Evolutionary conservation across 169 alveolate genomes (phyloP), one percentile per base, ranked within the genome.

Genomic region (Plasmodium knowlesi): DNA sequence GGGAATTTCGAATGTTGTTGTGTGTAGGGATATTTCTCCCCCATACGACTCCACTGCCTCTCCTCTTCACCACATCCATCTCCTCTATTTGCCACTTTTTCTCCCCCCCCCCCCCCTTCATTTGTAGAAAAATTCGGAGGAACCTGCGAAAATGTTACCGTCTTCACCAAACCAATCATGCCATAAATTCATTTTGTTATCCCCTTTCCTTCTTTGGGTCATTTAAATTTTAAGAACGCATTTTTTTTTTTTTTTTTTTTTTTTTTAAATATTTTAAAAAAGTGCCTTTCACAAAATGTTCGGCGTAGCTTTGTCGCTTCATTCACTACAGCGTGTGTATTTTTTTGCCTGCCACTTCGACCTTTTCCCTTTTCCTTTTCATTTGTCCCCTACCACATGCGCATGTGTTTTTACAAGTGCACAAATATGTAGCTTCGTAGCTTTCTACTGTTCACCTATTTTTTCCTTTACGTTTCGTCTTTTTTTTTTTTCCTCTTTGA

Each of bases 51-150:
- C 32, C 32, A n/a, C 28, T 32, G 73, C 73, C 12, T 61, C 34
- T 19, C 74, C 39, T n/a, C 34, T 0, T 79, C 9, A 37, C 25
- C 71, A 14, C 28, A 0, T 78, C 5, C 39, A 32, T 3, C 39
- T 32, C 39, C 39, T 32, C 39, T 5, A 46, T 61, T 12, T n/a
- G 16, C 57, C 16, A 72, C 22, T 73, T 71, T 25, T 25, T 22
- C 41, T 25, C 50, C n/a, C 79, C 32, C 53, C 39, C 39, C 14
- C 41, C 39, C 50, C n/a, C 79, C 32, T 32, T 16, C 30, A 5
- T 73, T 84, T 43, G 30, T 25, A 85, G 93, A 74, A 85, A 85
- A 85, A 74, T 85, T 72, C 28, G 93, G 93, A 73, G 93, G 93
- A 41, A 46, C 72, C 22, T 85, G 93, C 37, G 84, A 85, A 8